These are phyloP conservation scores for Geranium incanum DNA, from an alignment of 441 rosid genomes.

Conservation along the genomic window DNA sequence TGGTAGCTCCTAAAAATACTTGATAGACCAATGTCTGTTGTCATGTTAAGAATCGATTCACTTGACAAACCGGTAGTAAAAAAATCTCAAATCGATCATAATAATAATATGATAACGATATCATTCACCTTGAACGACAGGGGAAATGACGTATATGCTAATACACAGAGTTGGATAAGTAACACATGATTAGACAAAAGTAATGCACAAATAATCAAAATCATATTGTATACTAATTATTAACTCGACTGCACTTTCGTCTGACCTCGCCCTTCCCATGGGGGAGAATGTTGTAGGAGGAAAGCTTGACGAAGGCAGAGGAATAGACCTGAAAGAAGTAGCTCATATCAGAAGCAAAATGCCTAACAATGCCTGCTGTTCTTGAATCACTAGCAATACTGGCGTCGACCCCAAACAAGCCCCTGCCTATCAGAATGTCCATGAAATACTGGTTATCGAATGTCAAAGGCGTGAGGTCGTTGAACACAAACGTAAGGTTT, in stretches of 20 bases:
- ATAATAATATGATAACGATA: too few relatives aligned
- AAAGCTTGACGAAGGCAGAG: constrained; percentile 27
- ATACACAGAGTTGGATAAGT: not conserved
- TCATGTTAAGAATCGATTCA: too few relatives aligned
- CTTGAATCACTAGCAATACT: constrained; percentile 20
- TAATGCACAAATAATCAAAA: not conserved
- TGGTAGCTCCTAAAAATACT: too few relatives aligned
- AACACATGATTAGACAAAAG: not conserved
- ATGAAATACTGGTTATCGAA: constrained; percentile 26
- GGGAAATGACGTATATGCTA: too few relatives aligned
- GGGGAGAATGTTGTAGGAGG: constrained; percentile 9
- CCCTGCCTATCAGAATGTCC: constrained; percentile 15
- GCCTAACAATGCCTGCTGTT: constrained; percentile 19
- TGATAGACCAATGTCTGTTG: too few relatives aligned
- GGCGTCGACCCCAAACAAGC: constrained; percentile 24
- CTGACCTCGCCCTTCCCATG: constrained; percentile 18
- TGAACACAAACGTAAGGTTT: constrained; percentile 15
- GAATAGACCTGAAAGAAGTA: constrained; percentile 22
- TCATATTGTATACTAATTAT: not conserved
- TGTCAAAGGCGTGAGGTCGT: constrained; percentile 19
- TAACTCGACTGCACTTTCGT: constrained; percentile 19
- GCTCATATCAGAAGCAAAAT: constrained; percentile 16
- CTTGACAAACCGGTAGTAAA: too few relatives aligned
- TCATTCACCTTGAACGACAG: too few relatives aligned
- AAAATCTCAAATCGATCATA: too few relatives aligned